Evolutionary conservation across 352 stramenopile genomes (phyloP), one percentile per base, ranked within the genome.

Genomic region (Phytophthora rubi): DNA sequence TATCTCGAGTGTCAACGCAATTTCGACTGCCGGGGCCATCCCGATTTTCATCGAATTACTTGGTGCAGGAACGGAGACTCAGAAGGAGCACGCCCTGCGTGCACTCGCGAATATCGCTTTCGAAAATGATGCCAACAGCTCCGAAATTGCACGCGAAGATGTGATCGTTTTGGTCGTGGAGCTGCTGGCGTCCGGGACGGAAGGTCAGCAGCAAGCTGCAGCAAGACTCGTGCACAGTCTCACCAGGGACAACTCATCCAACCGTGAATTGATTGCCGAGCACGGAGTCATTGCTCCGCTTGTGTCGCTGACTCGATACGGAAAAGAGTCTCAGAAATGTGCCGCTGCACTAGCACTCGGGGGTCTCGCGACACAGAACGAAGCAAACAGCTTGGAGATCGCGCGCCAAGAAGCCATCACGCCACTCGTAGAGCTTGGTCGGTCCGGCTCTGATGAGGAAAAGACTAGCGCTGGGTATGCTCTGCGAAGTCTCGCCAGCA

Each of bases 301-400:
- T 48, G 42, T 21, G 42, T 48, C 16, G 16, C 42, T 21, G 6
- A n/a, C 18, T 16, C 16, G 16, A 2, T n/a, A 23, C 15, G 16
- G 16, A 23, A 48, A n/a, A 0, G 35, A 44, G 2, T 12, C 15
- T 3, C 42, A 48, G 13, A 30, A 53, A 30, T n/a, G n/a, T 16
- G 28, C 47, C n/a, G 18, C 47, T 16, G 47, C 47, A 3, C n/a
- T 53, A 2, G 47, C 47, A 0, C 21, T 53, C 3, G 47, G 18
- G 18, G 12, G 47, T 30, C 47, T 53, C 2, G n/a, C 47, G 18
- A 7, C 30, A 6, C 13, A 53, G 8, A 53, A 30, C 21, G 18
- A 53, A 32, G 18, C 47, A 9, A 53, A 53, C n/a, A 53, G 47
- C n/a, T 53, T 30, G 47, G 47, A 30, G 18, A 53, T 53, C 4